These are phyloP conservation scores for Scedosporium dehoogii DNA, from an alignment of 2,329 filamentous ascomycete genomes.

Conservation along the genomic window DNA sequence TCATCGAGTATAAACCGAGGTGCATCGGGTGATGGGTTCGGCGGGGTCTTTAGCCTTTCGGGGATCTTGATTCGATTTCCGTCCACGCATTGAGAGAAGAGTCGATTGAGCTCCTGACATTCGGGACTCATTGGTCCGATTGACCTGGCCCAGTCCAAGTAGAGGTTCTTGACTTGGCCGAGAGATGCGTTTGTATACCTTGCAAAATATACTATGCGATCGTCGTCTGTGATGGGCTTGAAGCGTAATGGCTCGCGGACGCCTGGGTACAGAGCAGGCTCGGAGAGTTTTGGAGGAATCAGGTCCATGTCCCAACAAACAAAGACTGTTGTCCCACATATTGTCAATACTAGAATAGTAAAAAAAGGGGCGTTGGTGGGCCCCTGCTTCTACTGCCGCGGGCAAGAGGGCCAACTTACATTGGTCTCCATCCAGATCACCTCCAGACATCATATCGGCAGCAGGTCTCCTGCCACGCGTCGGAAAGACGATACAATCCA, in stretches of 20 bases:
- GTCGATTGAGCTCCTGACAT: constrained; percentile 29
- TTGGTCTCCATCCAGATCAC: constrained; percentile 29
- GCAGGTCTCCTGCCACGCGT: constrained; percentile 23
- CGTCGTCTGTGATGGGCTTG: constrained; percentile 24
- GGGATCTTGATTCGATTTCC: constrained; percentile 28
- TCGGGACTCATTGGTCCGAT: constrained; percentile 24
- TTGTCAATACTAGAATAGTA: background rate
- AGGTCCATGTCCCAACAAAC: constrained; percentile 30
- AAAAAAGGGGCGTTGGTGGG: too few species aligned
- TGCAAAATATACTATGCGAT: constrained; percentile 28
- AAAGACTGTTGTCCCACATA: constrained; percentile 20
- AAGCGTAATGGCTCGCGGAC: constrained; percentile 25
- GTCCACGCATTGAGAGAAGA: constrained; percentile 31
- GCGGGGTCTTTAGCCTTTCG: constrained; percentile 19
- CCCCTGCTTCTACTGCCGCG: too few species aligned
- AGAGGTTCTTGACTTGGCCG: constrained; percentile 28
- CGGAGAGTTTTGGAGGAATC: constrained; percentile 22
- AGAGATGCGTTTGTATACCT: constrained; percentile 26
- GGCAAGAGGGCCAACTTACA: too few species aligned
- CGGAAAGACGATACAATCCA: constrained; percentile 31
- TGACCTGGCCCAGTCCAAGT: constrained; percentile 28
- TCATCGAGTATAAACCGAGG: constrained; percentile 25
- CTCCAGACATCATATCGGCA: constrained; percentile 31
- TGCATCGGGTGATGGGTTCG: constrained; percentile 11
- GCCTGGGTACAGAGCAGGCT: constrained; percentile 28